phyloP scores from a whole-genome alignment of 805 yeast genomes.

The Candida palmyrensis region DNA sequence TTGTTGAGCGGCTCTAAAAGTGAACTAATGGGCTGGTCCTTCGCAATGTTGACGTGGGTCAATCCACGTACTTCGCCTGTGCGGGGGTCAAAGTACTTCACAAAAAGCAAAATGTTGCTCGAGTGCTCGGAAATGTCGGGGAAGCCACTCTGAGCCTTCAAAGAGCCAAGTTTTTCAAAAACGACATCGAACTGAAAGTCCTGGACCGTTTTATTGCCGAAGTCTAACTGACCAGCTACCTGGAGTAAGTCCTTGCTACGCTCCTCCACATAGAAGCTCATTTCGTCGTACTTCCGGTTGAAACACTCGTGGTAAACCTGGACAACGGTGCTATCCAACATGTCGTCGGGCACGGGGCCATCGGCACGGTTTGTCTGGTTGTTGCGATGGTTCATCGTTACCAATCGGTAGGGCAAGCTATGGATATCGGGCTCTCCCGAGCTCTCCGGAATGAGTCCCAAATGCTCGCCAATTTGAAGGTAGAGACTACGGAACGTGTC shows the following conservation, averaged over 20 bases:
- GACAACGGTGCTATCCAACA: slow-evolving; percentile 40
- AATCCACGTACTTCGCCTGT: slow-evolving; percentile 58
- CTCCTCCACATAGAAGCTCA: slow-evolving; percentile 67
- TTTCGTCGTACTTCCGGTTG: slow-evolving; percentile 42
- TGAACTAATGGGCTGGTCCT: slow-evolving; percentile 39
- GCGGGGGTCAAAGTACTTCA: slow-evolving; percentile 63
- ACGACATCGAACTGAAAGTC: slow-evolving; percentile 19
- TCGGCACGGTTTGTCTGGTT: slow-evolving; percentile 70
- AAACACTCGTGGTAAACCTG: slow-evolving; percentile 45
- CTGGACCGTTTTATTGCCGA: slow-evolving; percentile 12
- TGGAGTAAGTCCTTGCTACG: slow-evolving; percentile 32
- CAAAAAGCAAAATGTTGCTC: slow-evolving; percentile 29
- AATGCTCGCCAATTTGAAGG: slow-evolving; percentile 40
- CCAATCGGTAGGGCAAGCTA: slow-evolving; percentile 43
- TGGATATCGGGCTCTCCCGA: slow-evolving; percentile 3
- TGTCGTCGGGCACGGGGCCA: slow-evolving; percentile 19
- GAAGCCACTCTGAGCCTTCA: slow-evolving; percentile 5
- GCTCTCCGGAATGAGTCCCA: slow-evolving; percentile 30
- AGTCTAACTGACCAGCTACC: slow-evolving; percentile 17
- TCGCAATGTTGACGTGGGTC: slow-evolving; percentile 51
- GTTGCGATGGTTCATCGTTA: slow-evolving; percentile 63
- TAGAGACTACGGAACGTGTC: slow-evolving; percentile 48
- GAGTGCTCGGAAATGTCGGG: slow-evolving; percentile 15
- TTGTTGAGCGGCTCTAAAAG: slow-evolving; percentile 37
- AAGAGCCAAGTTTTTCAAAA: slow-evolving; percentile 9